Conservation (phyloP, 257 asterid species). For the Capsicum pubescens region DNA sequence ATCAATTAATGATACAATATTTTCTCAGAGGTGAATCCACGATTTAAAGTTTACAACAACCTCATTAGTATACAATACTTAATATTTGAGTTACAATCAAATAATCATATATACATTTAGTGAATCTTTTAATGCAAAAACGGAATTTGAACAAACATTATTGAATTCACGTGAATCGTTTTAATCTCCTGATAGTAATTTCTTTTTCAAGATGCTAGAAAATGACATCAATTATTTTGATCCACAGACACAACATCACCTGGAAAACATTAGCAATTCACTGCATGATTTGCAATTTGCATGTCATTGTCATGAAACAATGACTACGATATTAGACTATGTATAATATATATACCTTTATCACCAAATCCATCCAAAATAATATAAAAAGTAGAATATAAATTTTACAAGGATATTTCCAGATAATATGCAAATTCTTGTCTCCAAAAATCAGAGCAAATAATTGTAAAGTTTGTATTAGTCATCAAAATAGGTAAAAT, state of each 20-base stretch:
- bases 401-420: constrained; percentile 1
- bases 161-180: not conserved
- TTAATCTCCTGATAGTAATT: not conserved
- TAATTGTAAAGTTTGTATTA: not conserved
- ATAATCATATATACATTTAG: not conserved
- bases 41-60: not conserved
- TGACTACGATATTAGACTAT: not conserved
- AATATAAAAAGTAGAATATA: not conserved
- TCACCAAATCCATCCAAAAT: not conserved
- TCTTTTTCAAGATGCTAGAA: constrained; percentile 3
- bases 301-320: not conserved
- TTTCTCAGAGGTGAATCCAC: not conserved
- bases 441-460: not conserved
- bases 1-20: not conserved
- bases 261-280: constrained; percentile 17
- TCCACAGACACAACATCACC: constrained; percentile 16
- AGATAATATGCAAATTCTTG: not conserved
- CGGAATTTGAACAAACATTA: not conserved
- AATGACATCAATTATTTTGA: not conserved
- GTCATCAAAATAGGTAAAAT: not conserved
- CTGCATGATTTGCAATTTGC: constrained; percentile 7
- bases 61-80: not conserved
- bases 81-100: not conserved
- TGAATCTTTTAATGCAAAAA: not conserved
- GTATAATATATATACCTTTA: no score